Evolutionary conservation across 2,329 filamentous ascomycete genomes (phyloP), one percentile per base, ranked within the genome.

Genomic region (Penicillium sumatraense): DNA sequence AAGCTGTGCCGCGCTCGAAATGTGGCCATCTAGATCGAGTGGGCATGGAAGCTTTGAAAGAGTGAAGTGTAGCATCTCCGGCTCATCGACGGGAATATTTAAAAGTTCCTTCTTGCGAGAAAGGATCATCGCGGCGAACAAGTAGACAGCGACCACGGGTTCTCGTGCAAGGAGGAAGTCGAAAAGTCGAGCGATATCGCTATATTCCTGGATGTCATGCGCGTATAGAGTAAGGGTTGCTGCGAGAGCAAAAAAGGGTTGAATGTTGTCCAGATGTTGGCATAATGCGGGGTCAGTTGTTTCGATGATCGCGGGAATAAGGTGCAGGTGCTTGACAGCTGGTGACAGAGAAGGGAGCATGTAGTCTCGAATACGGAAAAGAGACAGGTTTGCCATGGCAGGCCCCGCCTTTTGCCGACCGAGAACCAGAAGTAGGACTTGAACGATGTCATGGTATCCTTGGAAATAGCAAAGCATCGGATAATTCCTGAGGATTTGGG

Each of bases 371-470:
- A 99, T 97, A 50, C 92, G 89, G 41, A 98, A 83, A 27, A 93
- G 81, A 3, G 93, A 96, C 55, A 99, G 86, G n/a, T 90, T 89
- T 29, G 89, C 83, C 27, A 96, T 85, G 14, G 88, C 86, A 6
- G 80, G 73, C 16, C 83, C 80, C 14, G 90, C 87, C 51, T 80
- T 72, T 20, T 80, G 68, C 9, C 85, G 77, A 0, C 88, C 88
- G 3, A 99, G 81, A 10, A 97, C 93, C 13, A 99, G 83, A 36
- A 98, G 84, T 56, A 99, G 83, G 21, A 99, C 95, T 76, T 99
- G 96, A 65, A 91, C 95, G 68, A 99, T 98, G 77, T 99, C 95
- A 75, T 99, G 95, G 73, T 96, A 99, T 71, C 95, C 95, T 78
- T 99, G 95, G 74, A 99, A 99, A 77, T 99, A 99, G 79, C 87